phyloP scores from a whole-genome alignment of 2,329 filamentous ascomycete genomes.

The Corniculantispora saksenae region DNA sequence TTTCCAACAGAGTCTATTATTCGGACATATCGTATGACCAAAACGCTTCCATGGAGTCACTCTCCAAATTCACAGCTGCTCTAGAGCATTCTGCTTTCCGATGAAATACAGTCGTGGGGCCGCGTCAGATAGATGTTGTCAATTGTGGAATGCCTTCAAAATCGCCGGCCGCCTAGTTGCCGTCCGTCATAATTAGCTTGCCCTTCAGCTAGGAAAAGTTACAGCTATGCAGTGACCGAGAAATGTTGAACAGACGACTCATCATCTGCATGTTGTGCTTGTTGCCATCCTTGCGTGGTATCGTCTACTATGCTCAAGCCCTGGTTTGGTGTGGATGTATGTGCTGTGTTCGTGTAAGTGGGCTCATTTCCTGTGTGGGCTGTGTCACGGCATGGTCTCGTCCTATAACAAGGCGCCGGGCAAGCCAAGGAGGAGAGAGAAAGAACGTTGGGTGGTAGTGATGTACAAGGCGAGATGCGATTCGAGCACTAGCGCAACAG shows the following conservation, averaged over 20 bases:
- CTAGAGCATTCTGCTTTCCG: background rate
- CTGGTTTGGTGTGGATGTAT: background rate
- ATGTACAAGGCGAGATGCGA: conserved; percentile 5
- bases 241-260: background rate
- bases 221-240: background rate
- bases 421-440: background rate
- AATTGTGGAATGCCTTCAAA: background rate
- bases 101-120: no score
- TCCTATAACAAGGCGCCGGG: background rate
- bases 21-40: no score
- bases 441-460: background rate
- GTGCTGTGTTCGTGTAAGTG: conserved; percentile 10
- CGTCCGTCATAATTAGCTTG: background rate
- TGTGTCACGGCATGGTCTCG: background rate
- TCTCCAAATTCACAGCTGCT: background rate
- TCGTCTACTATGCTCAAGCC: background rate
- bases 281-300: background rate
- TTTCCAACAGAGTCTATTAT: no score
- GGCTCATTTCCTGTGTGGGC: background rate
- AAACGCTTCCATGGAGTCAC: no score
- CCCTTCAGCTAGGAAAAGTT: background rate
- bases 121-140: background rate
- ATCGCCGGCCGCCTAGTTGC: background rate
- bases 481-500: background rate
- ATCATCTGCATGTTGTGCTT: background rate